Percentiles rank a stretch among this genome's conserved stretches.
Conservation (phyloP, 768 basidiomycete species). For the Tylopilus balloui region DNA sequence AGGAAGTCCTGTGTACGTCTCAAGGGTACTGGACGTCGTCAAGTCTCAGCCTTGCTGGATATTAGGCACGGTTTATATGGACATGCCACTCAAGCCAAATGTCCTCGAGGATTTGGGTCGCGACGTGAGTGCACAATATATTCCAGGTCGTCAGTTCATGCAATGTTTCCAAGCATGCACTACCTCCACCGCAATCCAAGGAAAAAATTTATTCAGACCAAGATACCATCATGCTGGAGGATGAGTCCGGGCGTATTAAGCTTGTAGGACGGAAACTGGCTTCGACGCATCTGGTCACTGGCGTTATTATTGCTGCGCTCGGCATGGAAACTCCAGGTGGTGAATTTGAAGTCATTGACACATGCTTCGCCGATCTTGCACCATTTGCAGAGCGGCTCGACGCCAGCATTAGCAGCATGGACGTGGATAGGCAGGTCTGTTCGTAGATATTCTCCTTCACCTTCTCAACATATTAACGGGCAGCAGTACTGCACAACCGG, state of each 20-base stretch:
- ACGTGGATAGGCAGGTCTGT: constrained; percentile 55
- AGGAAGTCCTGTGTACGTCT: constrained; percentile 70
- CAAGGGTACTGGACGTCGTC: constrained; percentile 80
- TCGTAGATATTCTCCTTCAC: neutral
- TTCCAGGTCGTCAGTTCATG: constrained; percentile 4
- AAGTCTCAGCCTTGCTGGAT: constrained; percentile 86
- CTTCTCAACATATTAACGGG: constrained; percentile 8
- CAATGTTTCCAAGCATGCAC: constrained; percentile 61
- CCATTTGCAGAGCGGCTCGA: constrained; percentile 36
- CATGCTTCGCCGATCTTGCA: constrained; percentile 82
- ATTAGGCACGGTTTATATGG: constrained; percentile 95
- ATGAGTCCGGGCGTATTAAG: constrained; percentile 89
- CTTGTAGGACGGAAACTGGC: constrained; percentile 74
- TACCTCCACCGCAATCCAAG: constrained; percentile 76
- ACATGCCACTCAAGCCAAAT: constrained; percentile 98
- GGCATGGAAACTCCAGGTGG: constrained; percentile 87
- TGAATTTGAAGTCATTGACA: constrained; percentile 90
- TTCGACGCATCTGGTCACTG: constrained; percentile 72
- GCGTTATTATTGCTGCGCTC: constrained; percentile 84
- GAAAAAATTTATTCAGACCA: constrained; percentile 70
- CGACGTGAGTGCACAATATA: constrained; percentile 58
- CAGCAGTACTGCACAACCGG: constrained; percentile 28
- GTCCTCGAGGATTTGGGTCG: constrained; percentile 93
- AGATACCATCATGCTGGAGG: constrained; percentile 88
- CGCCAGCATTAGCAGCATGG: constrained; percentile 44